phyloP scores from a whole-genome alignment of 495 filamentous ascomycete genomes.

The Xylaria intraflava region DNA sequence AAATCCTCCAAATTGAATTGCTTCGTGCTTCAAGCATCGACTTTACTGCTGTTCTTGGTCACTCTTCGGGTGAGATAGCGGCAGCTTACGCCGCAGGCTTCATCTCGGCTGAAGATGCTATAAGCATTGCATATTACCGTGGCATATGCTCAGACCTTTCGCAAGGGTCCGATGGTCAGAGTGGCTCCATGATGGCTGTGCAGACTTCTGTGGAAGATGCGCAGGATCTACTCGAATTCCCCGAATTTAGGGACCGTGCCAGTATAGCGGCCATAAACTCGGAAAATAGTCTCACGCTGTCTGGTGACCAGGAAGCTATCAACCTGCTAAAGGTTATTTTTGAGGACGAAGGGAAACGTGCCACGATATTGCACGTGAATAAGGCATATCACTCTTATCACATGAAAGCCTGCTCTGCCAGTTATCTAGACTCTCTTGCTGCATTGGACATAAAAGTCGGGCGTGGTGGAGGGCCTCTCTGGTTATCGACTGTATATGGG shows the following conservation, averaged over 20 bases:
- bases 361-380: constrained; percentile 34
- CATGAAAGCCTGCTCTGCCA: constrained; percentile 29
- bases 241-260: constrained; percentile 7
- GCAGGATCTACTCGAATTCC: constrained; percentile 24
- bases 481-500: too few relatives aligned
- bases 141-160: constrained; percentile 37
- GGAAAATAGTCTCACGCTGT: constrained; percentile 36
- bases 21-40: constrained; percentile 43
- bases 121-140: constrained; percentile 45
- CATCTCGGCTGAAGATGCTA: constrained; percentile 35
- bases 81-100: constrained; percentile 44
- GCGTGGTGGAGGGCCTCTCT: too few relatives aligned
- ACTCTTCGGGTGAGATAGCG: constrained; percentile 59
- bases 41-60: constrained; percentile 47
- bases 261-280: constrained; percentile 33
- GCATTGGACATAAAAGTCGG: too few relatives aligned
- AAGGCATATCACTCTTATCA: constrained; percentile 48
- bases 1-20: constrained; percentile 47
- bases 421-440: constrained; percentile 27
- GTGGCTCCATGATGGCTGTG: constrained; percentile 45
- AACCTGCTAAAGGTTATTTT: constrained; percentile 28
- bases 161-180: constrained; percentile 16
- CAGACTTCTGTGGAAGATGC: constrained; percentile 34
- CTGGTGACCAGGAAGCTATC: constrained; percentile 33
- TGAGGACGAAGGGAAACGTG: constrained; percentile 37